Percentiles rank a stretch among this genome's conserved stretches.
These are phyloP conservation scores for Neurospora sp. DNA, from an alignment of 495 filamentous ascomycete species.

Conservation along the genomic window DNA sequence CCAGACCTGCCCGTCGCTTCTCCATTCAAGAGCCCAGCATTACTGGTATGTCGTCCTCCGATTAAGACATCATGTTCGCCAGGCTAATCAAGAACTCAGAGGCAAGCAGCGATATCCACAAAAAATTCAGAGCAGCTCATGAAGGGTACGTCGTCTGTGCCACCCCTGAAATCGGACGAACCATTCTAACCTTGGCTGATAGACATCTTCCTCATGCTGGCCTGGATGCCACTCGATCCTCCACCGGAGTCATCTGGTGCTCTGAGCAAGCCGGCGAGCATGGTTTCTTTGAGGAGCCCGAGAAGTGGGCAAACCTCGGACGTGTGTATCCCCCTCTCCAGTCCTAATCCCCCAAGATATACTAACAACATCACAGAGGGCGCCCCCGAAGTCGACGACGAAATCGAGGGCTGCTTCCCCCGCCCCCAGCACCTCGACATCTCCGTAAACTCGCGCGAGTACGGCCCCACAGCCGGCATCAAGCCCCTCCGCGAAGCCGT, in stretches of 20 bases:
- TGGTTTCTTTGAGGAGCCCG: conserved; percentile 73
- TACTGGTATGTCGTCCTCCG: conserved; percentile 28
- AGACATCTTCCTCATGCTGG: conserved; percentile 77
- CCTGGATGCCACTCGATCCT: conserved; percentile 73
- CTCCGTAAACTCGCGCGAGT: conserved; percentile 67
- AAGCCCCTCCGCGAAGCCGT: conserved; percentile 46
- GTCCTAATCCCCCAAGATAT: neutral
- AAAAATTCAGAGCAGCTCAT: conserved; percentile 76
- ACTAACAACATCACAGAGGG: conserved; percentile 41
- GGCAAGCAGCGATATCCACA: conserved; percentile 68
- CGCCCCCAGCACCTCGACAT: conserved; percentile 78
- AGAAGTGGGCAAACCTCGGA: conserved; percentile 83
- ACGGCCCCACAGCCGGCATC: conserved; percentile 50
- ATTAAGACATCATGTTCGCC: conserved; percentile 2
- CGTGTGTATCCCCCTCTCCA: conserved; percentile 22
- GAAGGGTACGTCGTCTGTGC: conserved; percentile 43
- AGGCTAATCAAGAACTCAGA: conserved; percentile 38
- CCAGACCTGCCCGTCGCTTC: conserved; percentile 38
- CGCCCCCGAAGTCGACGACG: conserved; percentile 88
- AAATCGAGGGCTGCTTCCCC: conserved; percentile 80
- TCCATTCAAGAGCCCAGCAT: conserved; percentile 40
- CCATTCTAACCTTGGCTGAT: neutral
- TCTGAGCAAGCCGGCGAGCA: conserved; percentile 72
- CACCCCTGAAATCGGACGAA: neutral
- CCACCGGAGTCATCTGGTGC: conserved; percentile 80